Evolutionary conservation across 1,284 basidiomycete species (phyloP), one percentile per base, ranked within the genome.

Genomic region (Fomitopsis palustris): DNA sequence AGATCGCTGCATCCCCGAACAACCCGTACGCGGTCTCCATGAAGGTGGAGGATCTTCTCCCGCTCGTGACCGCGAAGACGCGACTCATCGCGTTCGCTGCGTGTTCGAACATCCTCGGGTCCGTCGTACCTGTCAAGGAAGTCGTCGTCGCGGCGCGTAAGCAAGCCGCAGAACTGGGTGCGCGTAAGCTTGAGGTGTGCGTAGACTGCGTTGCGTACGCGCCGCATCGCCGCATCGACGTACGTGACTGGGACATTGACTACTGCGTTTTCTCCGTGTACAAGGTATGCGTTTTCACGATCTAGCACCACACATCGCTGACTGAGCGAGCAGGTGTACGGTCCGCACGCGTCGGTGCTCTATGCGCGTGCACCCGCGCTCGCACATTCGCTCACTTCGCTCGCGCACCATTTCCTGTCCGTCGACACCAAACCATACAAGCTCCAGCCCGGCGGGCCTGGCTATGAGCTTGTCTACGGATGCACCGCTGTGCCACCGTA

Each of bases 121-220:
- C 82, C 5, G 72, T 90, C 38, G 77, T 85, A 8, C 85, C 87
- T 0, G 81, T 92, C 17, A 80, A 83, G 58, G 80, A 81, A 12
- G 72, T 85, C 21, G 77, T 83, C 5, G 70, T 72, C n/a, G 80
- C 82, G 5, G 74, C 85, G 12, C 72, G 87, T 12, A 74, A 74
- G 9, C 73, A 77, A 16, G 86, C 85, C 0, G 74, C 73, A 38
- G 76, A 78, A 29, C 73, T 81, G 38, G 85, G 87, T n/a, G 79
- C 79, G n/a, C 68, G 69, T 54, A 86, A 88, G 70, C 69, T 90
- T 47, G 81, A 90, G 70, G 75, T 90, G 43, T 81, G 79, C 1
- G 78, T 92, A 1, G 91, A 93, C 66, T 90, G 88, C 62, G 91
- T 93, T 0, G 89, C 90, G 3, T 92, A 88, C 65, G 88, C 89